Evolutionary conservation across 257 asterid species (phyloP).

Genomic region (Lavandula angustifolia): DNA sequence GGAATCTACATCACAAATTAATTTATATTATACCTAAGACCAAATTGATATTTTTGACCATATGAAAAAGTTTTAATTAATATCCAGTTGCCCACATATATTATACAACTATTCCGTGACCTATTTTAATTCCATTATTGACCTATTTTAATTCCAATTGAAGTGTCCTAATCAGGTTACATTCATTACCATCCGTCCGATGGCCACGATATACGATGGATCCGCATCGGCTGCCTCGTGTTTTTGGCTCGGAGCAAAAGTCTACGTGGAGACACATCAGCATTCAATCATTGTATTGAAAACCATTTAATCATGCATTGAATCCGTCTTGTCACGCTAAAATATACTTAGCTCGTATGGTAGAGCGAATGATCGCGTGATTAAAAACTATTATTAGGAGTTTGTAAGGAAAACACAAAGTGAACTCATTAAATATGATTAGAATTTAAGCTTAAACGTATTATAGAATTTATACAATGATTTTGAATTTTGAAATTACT

Average conservation of each 20-base stretch:
- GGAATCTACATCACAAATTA: no score
- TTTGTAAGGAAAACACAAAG: no score
- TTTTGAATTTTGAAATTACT: no score
- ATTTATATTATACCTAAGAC: background rate
- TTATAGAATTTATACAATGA: no score
- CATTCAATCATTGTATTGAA: conserved; percentile 21
- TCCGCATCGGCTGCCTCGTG: background rate
- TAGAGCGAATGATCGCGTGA: no score
- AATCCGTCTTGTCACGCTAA: background rate
- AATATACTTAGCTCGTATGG: no score
- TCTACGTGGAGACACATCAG: conserved; percentile 38
- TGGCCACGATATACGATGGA: background rate
- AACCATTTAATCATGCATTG: background rate
- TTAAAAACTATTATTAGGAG: no score
- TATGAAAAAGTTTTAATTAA: background rate
- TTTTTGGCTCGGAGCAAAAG: conserved; percentile 8
- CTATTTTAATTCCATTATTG: conserved; percentile 26
- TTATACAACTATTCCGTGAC: background rate
- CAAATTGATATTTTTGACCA: background rate
- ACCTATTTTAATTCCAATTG: conserved; percentile 25
- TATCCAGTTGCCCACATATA: conserved; percentile 3
- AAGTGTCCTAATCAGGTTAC: conserved; percentile 8
- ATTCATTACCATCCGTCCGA: conserved; percentile 24
- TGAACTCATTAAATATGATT: no score
- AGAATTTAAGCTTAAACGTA: no score